Evolutionary conservation across 192 early-diverging fungal genomes (phyloP), one percentile per base, ranked within the genome.

Genomic region (Spizellomyces sp.): DNA sequence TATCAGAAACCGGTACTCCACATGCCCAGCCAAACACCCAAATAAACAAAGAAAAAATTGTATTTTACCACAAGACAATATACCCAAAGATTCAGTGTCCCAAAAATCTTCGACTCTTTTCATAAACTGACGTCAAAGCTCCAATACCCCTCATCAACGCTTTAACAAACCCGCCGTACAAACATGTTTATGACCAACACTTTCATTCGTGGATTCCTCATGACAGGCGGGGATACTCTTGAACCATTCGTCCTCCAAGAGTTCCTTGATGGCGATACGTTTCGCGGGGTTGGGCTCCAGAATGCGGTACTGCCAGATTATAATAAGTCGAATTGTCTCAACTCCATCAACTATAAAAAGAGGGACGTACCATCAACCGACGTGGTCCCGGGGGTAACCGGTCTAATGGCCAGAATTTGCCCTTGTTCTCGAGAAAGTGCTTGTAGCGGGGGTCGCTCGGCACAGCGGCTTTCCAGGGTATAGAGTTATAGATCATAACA

Each of bases 171-270:
- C 3, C 27, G 27, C 27, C 27, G 27, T 36, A 36, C 27, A 36
- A 36, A 36, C 27, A 36, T 36, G 27, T 36, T 36, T 36, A 36
- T 36, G 27, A 36, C 27, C 27, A 36, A 36, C 27, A 36, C 27
- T 3, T 3, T 36, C 27, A 36, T 36, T 36, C 27, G 27, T 0
- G 27, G 27, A 36, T 36, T 36, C 27, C 27, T 36, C 27, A 36
- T 36, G 27, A 36, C 27, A 36, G 27, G 3, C 27, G 27, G 27
- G 27, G 27, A 36, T 36, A 36, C 27, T 36, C 74, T 91, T 75
- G 77, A 97, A 81, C 89, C 94, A 93, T n/a, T 91, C 81, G 64
- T 89, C 87, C 47, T 86, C 83, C 45, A 93, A 67, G 6, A 94
- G 84, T 60, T 85, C 79, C 44, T 90, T 83, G 55, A 94, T 89